Percentiles rank a stretch among this genome's conserved stretches.
Conservation (phyloP, 202 grass and related monocot genomes). For the Carex arenaria region DNA sequence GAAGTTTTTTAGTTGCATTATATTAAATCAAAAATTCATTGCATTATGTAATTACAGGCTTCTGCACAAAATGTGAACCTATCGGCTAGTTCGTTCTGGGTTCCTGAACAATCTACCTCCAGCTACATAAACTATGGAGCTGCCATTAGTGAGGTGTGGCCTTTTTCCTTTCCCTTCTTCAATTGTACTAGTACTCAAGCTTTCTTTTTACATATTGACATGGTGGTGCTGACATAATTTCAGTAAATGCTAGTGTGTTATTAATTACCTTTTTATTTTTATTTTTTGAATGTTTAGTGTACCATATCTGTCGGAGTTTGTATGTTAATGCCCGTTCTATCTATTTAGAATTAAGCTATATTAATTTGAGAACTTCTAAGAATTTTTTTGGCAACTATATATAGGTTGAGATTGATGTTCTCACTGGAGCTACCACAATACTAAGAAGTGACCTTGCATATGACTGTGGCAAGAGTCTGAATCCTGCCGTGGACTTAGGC, state of each 20-base stretch:
- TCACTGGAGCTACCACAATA: slow-evolving; percentile 72
- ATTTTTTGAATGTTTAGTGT: not conserved
- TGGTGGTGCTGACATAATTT: not conserved
- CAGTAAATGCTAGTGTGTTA: not conserved
- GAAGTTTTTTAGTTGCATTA: slow-evolving; percentile 6
- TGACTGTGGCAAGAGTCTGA: slow-evolving; percentile 78
- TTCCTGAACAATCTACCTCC: slow-evolving; percentile 37
- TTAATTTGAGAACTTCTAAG: not conserved
- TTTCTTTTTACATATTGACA: not conserved
- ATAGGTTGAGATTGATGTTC: slow-evolving; percentile 69
- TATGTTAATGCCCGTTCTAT: slow-evolving; percentile 1
- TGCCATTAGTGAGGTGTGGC: slow-evolving; percentile 53
- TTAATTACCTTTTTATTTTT: not conserved
- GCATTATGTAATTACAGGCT: slow-evolving; percentile 34
- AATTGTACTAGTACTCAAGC: not conserved
- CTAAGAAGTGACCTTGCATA: slow-evolving; percentile 64
- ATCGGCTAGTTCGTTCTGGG: slow-evolving; percentile 57
- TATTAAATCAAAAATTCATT: not conserved
- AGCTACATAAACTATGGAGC: slow-evolving; percentile 78
- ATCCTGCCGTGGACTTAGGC: slow-evolving; percentile 78
- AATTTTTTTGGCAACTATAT: not conserved
- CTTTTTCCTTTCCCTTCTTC: slow-evolving; percentile 1
- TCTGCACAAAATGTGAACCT: slow-evolving; percentile 44
- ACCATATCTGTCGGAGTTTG: not conserved
- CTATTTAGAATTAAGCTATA: not conserved